Conservation (phyloP, 768 basidiomycete genomes). For the Lactarius vividus region DNA sequence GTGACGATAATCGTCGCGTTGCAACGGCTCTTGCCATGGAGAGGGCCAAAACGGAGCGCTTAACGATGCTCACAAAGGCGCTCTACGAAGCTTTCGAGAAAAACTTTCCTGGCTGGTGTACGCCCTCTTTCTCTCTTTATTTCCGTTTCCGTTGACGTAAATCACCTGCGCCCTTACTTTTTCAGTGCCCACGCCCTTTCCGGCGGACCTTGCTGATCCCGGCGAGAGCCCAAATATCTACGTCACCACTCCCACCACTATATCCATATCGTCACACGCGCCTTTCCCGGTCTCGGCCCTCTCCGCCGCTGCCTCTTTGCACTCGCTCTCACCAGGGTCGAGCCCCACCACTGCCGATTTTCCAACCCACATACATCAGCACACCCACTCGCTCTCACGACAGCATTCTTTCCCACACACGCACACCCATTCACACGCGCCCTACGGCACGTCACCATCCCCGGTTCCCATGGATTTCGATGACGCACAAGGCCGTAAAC, state of each 20-base stretch:
- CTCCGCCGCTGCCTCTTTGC: constrained; percentile 44
- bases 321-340: constrained; percentile 48
- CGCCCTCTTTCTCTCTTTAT: constrained; percentile 30
- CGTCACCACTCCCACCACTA: constrained; percentile 58
- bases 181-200: constrained; percentile 37
- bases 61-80: constrained; percentile 55
- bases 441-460: constrained; percentile 35
- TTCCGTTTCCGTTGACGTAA: not conserved
- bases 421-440: constrained; percentile 30
- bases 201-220: constrained; percentile 51
- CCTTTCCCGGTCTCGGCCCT: constrained; percentile 41
- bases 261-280: constrained; percentile 34
- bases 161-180: constrained; percentile 30
- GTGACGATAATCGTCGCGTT: constrained; percentile 67
- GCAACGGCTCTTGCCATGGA: constrained; percentile 52
- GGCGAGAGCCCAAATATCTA: constrained; percentile 62
- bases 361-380: constrained; percentile 34
- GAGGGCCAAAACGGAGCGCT: constrained; percentile 57
- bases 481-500: constrained; percentile 41
- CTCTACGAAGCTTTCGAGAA: constrained; percentile 63
- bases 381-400: constrained; percentile 46
- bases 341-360: constrained; percentile 54
- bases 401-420: constrained; percentile 62
- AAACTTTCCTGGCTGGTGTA: constrained; percentile 53
- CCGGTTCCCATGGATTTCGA: constrained; percentile 36